A percentile compares a stretch with the other conserved stretches of the same genome.
Evolutionary conservation across 78 protist genomes (phyloP).

Genomic region (Reticulomyxa filosa): DNA sequence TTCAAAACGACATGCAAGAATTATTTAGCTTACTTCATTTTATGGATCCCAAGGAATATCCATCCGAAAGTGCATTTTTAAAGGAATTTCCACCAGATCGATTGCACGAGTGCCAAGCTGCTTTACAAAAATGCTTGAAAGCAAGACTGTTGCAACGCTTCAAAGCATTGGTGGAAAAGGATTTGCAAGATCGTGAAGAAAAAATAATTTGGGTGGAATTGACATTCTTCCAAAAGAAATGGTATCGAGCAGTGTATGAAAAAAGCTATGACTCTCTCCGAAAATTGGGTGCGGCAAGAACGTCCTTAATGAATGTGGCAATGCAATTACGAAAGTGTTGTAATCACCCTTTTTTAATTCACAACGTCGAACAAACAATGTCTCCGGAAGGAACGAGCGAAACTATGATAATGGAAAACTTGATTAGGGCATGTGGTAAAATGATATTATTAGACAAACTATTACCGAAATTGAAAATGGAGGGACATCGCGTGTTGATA

Average conservation of each 20-base stretch:
- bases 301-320: slow-evolving; percentile 5
- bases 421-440: slow-evolving; percentile 62
- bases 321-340: slow-evolving; percentile 46
- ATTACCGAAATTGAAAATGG: slow-evolving; percentile 36
- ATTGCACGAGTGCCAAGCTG: too few species aligned
- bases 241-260: background rate
- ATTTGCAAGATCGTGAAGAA: too few species aligned
- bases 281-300: too few species aligned
- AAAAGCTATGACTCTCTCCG: background rate
- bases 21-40: slow-evolving; percentile 59
- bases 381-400: background rate
- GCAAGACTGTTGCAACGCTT: too few species aligned
- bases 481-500: slow-evolving; percentile 23
- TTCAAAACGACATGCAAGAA: slow-evolving; percentile 64
- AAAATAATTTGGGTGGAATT: too few species aligned
- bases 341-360: slow-evolving; percentile 46
- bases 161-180: too few species aligned
- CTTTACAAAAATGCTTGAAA: too few species aligned
- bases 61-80: too few species aligned
- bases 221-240: too few species aligned
- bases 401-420: background rate
- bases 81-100: too few species aligned
- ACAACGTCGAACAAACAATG: slow-evolving; percentile 33
- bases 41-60: slow-evolving; percentile 33
- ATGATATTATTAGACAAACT: slow-evolving; percentile 61